Evolutionary conservation across 352 stramenopile species (phyloP), one percentile per base, ranked within the genome.

Genomic region (Phytopythium aichiense): DNA sequence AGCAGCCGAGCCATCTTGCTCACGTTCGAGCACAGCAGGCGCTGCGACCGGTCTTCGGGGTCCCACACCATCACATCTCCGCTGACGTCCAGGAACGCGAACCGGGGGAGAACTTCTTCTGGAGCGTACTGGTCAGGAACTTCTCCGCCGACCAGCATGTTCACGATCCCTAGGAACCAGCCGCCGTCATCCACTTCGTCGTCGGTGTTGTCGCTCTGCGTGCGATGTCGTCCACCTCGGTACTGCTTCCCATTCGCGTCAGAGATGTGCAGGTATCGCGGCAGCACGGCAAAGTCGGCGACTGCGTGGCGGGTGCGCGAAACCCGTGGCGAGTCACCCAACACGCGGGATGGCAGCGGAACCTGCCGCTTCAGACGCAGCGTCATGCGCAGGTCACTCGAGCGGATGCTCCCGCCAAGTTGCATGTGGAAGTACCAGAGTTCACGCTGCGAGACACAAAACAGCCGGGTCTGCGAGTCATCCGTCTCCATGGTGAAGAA

Each of bases 41-140:
- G 72, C 37, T 91, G 81, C 8, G 75, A 85, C 11, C 82, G 81
- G 25, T 71, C 80, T 55, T 95, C 87, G 1, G 84, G 84, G 37
- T 95, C 87, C 80, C 80, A 93, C 33, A 93, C 63, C n/a, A 89
- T 79, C 35, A 91, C 76, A 53, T 92, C 71, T 1, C 80, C 83
- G 8, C 51, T 49, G 35, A 60, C 76, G 13, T 81, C 78, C 7
- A 90, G 57, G 38, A 92, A 80, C 0, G 72, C 75, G 55, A 93
- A 86, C 0, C 84, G 80, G 11, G 84, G 84, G 18, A 93, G 61
- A 15, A 93, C 81, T 58, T 89, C 71, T 50, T 87, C 79, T 0
- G 81, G 80, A 8, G 70, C 72, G 54, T 90, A 93, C 63, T 91
- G 81, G 30, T 91, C 79, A 0, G 81, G 84, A 1, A 89, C 75